Base-by-base conservation (phyloP, 148 eudicot genomes). In the Camellia granthamiana region DNA sequence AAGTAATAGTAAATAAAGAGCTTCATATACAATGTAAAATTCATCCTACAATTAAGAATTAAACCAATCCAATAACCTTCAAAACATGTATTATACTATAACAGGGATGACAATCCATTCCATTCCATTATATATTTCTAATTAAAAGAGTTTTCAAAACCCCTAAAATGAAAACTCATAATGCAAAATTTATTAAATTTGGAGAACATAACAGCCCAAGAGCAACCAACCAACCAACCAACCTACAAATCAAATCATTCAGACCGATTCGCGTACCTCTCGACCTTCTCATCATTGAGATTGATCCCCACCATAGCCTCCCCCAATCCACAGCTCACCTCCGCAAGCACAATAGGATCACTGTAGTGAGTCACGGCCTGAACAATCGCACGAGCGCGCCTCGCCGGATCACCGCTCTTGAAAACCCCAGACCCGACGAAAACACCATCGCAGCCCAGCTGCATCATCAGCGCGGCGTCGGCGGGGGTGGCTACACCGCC, bases 401-500 rank as follows among this genome's bases (percentile, higher is more conserved):
- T 82, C 0, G 92, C 93, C 1, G 98, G 96, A 79, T 95, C 94
- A 6, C 88, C 88, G 43, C 93, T 90, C 88, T 91, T 92, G 80
- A 95, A 93, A 77, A 95, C 91, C 14, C 95, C 98, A 0, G 92
- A 91, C 3, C 97, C 97, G 2, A 95, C 90, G 65, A 93, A 95
- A 58, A 95, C 95, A 0, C 97, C 98, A 43, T 95, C 98, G 69
- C 97, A 91, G 0, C 98, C 97, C 79, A 95, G 78, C 83, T 93
- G 97, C 97, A 93, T 95, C 98, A 95, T 93, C 83, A 95, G 68
- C 8, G 98, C 98, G 0, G 98, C 98, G 74, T 93, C 97, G 0
- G 97, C 97, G 7, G 98, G 98, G 0, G 98, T 95, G 3, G 92
- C 90, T 23, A 95, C 97, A 4, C 98, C 98, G 0, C 98, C 98